These are phyloP conservation scores for Diaporthe destruens DNA, from an alignment of 2,329 filamentous ascomycete species.

Conservation along the genomic window DNA sequence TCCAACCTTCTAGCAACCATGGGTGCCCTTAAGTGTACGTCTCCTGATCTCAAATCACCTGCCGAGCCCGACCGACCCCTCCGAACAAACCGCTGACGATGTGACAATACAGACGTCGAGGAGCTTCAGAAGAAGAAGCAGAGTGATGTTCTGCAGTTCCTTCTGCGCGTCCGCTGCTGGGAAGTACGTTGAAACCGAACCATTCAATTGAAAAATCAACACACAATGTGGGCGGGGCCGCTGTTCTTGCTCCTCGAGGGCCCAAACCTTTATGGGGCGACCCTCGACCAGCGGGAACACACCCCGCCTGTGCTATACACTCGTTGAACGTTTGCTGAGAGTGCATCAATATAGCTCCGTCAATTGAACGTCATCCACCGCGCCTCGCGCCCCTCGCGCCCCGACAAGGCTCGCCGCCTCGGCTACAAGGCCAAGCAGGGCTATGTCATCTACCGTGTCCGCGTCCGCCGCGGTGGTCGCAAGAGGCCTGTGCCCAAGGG, in stretches of 20 bases:
- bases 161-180: conserved; percentile 99
- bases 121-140: conserved; percentile 99
- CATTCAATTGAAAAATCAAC: conserved; percentile 44
- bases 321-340: conserved; percentile 99
- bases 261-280: conserved; percentile 14
- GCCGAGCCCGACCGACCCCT: conserved; percentile 33
- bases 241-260: conserved; percentile 35
- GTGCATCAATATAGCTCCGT: conserved; percentile 99
- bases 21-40: conserved; percentile 93
- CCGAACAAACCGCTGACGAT: conserved; percentile 36
- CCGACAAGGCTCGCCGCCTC: conserved; percentile 99
- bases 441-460: conserved; percentile 99
- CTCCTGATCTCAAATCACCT: conserved; percentile 1
- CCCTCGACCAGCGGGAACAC: conserved; percentile 52
- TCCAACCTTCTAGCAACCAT: conserved; percentile 73
- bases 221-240: conserved; percentile 45
- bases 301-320: conserved; percentile 84
- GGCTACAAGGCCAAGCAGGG: conserved; percentile 99
- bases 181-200: conserved; percentile 80
- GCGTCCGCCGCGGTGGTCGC: conserved; percentile 98
- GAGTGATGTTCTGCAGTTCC: conserved; percentile 99
- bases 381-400: conserved; percentile 96
- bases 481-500: conserved; percentile 97
- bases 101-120: conserved; percentile 77
- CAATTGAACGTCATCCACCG: conserved; percentile 99